phyloP scores from a whole-genome alignment of 805 yeast genomes.

The Candida piceae region DNA sequence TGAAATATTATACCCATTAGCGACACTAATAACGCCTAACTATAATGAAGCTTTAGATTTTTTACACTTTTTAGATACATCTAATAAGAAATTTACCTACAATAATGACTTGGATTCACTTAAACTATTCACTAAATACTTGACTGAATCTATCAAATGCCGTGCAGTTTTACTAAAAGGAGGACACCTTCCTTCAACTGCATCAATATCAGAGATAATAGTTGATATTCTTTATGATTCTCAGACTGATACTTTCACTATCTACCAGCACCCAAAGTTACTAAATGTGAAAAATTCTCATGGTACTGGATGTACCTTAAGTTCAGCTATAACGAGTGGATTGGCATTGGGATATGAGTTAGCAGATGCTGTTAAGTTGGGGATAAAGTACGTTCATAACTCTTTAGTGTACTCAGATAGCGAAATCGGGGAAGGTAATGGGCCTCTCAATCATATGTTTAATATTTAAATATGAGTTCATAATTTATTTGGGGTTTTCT shows the following conservation, averaged over 20 bases:
- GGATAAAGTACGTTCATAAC: conserved; percentile 60
- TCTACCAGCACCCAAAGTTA: conserved; percentile 41
- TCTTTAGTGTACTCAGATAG: conserved; percentile 45
- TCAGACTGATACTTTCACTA: conserved; percentile 28
- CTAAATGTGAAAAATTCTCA: conserved; percentile 55
- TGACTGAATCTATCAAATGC: conserved; percentile 28
- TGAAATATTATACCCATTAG: conserved; percentile 41
- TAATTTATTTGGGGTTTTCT: not conserved
- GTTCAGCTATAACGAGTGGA: conserved; percentile 73
- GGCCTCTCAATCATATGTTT: conserved; percentile 63
- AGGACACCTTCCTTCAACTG: conserved; percentile 55
- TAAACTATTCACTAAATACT: conserved; percentile 35
- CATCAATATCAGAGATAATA: conserved; percentile 32
- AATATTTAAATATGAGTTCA: not conserved
- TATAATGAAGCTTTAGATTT: conserved; percentile 51
- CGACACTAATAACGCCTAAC: conserved; percentile 72
- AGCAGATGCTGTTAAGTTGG: conserved; percentile 44
- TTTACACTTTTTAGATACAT: conserved; percentile 3
- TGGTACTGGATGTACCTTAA: conserved; percentile 85
- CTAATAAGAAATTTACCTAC: no score
- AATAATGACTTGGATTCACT: no score
- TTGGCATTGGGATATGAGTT: conserved; percentile 51
- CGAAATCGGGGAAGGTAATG: conserved; percentile 49
- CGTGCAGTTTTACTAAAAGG: conserved; percentile 63
- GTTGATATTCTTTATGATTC: conserved; percentile 53